Evolutionary conservation across 306 rosid species (phyloP).

Genomic region (Herpetospermum pedunculosum): DNA sequence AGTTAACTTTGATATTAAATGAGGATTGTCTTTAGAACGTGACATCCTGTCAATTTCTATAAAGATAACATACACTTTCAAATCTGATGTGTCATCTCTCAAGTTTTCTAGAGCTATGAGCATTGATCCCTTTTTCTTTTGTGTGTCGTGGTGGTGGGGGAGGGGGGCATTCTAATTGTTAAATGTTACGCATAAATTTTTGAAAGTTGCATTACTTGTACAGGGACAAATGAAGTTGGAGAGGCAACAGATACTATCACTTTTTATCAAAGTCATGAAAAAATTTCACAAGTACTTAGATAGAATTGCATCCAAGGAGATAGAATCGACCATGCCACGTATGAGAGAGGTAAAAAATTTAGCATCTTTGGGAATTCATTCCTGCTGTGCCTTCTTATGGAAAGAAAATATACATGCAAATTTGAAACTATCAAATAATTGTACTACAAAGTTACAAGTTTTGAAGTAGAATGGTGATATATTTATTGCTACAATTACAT

Average conservation of each 20-base stretch:
- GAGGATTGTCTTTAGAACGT: neutral
- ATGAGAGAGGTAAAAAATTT: constrained; percentile 50
- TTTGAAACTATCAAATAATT: neutral
- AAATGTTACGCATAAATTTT: neutral
- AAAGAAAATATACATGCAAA: neutral
- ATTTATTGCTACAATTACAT: neutral
- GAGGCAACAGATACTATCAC: constrained; percentile 71
- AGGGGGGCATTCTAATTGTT: neutral
- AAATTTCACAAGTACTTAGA: constrained; percentile 55
- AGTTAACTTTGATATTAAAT: neutral
- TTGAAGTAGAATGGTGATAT: neutral
- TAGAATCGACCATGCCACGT: constrained; percentile 69
- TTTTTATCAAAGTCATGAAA: constrained; percentile 69
- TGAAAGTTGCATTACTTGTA: neutral
- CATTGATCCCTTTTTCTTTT: neutral
- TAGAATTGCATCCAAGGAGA: constrained; percentile 50
- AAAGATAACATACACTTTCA: neutral
- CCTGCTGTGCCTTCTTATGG: neutral
- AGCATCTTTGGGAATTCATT: neutral
- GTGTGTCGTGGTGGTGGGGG: neutral
- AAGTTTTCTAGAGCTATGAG: neutral
- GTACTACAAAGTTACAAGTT: neutral
- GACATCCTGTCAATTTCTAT: neutral
- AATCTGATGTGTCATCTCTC: neutral
- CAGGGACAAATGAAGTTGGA: constrained; percentile 69